Evolutionary conservation across 1,139 yeast genomes (phyloP).

Genomic region (Yamadazyma sp.): DNA sequence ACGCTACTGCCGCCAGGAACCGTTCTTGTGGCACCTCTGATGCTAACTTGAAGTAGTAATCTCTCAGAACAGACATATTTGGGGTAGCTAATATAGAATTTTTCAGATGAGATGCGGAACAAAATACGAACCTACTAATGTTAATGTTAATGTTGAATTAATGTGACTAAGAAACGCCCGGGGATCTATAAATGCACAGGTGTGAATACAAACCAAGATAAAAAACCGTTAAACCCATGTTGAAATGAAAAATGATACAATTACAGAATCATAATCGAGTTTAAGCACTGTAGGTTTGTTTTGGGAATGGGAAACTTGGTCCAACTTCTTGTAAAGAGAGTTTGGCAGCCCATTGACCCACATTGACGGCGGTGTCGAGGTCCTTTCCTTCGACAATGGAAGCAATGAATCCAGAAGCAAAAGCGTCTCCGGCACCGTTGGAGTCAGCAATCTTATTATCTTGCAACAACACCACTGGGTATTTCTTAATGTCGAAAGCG

Average conservation of each 20-base stretch:
- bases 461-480: constrained; percentile 72
- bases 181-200: constrained; percentile 2
- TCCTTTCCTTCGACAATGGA: constrained; percentile 79
- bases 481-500: constrained; percentile 47
- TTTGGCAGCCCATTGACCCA: constrained; percentile 97
- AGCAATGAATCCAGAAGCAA: constrained; percentile 96
- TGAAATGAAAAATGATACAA: constrained; percentile 12
- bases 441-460: constrained; percentile 76
- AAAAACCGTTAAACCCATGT: constrained; percentile 14
- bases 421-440: constrained; percentile 99
- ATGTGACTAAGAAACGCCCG: not conserved
- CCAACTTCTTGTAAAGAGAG: constrained; percentile 91
- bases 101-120: constrained; percentile 3
- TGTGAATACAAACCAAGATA: not conserved
- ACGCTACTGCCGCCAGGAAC: constrained; percentile 64
- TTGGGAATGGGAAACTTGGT: constrained; percentile 88
- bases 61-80: constrained; percentile 52
- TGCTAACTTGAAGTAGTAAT: constrained; percentile 75
- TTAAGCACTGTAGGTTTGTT: constrained; percentile 51
- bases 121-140: not conserved
- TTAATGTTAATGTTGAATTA: constrained; percentile 4
- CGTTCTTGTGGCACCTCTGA: constrained; percentile 77
- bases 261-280: not conserved
- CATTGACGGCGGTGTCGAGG: constrained; percentile 62
- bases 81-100: not conserved